These are phyloP conservation scores for Colletotrichum gigasporum DNA, from an alignment of 2,329 filamentous ascomycete genomes.

Conservation along the genomic window DNA sequence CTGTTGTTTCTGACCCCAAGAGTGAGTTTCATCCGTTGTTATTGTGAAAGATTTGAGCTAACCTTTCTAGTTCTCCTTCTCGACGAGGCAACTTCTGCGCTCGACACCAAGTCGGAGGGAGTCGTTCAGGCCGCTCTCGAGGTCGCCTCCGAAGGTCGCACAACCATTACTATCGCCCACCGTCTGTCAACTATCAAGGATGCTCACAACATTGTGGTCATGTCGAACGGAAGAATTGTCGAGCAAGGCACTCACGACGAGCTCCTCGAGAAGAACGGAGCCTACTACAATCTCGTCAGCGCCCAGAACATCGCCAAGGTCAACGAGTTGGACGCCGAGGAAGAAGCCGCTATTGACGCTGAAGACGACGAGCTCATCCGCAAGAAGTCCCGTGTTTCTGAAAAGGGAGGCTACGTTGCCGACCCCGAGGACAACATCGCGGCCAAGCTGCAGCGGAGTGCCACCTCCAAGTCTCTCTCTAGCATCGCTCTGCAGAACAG, in stretches of 20 bases:
- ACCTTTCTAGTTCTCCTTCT: conserved; percentile 74
- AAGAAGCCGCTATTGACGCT: conserved; percentile 59
- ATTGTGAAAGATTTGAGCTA: conserved; percentile 17
- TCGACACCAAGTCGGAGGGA: conserved; percentile 95
- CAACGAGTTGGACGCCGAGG: conserved; percentile 61
- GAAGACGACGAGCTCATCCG: conserved; percentile 61
- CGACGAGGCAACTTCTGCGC: conserved; percentile 92
- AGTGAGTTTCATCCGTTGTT: conserved; percentile 48
- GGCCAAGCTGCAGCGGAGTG: conserved; percentile 64
- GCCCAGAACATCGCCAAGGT: conserved; percentile 82
- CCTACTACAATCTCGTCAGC: conserved; percentile 87
- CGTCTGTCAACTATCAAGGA: conserved; percentile 93
- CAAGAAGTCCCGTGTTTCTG: conserved; percentile 53
- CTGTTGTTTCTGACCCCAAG: conserved; percentile 90
- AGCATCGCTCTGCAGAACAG: conserved; percentile 73
- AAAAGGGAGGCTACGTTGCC: conserved; percentile 51
- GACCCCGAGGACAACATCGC: conserved; percentile 72
- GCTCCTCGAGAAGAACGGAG: conserved; percentile 73
- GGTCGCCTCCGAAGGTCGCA: conserved; percentile 83
- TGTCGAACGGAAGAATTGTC: conserved; percentile 84
- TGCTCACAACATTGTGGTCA: conserved; percentile 95
- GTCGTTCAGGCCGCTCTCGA: conserved; percentile 94
- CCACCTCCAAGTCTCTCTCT: conserved; percentile 70
- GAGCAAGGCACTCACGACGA: conserved; percentile 92
- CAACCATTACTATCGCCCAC: conserved; percentile 96